Base-by-base conservation (phyloP, 2,329 filamentous ascomycete genomes). In the Colletotrichum falcatum region DNA sequence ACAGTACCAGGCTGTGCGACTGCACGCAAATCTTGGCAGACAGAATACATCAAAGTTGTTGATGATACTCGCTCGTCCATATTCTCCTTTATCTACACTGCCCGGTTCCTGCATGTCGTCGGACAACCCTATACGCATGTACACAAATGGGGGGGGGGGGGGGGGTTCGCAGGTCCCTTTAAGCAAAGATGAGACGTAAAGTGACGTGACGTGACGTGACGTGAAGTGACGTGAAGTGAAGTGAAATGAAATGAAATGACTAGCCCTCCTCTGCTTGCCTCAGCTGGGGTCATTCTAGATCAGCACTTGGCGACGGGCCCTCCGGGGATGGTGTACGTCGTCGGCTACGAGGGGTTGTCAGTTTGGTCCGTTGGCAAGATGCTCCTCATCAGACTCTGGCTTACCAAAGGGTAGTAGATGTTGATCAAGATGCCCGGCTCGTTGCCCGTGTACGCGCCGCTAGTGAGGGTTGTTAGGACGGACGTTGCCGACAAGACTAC, bases 371-470 rank as follows among this genome's bases (percentile, higher is more conserved):
- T 20, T 23, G 37, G 11, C 59, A 3, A n/a, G 46, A 26, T 46
- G 26, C 30, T 68, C 18, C 46, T 28, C 11, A n/a, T n/a, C 37
- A 23, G 6, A 11, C 23, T 16, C 56, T 3, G 26, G 9, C 70
- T 72, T 44, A 72, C 70, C 60, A 72, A 61, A 18, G 70, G 70
- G 26, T 70, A 70, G 61, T 72, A 72, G 5, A 72, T 65, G 51
- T 72, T 72, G 56, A 72, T 65, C 54, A 72, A n/a, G 49, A 72
- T 70, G n/a, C 70, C 70, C 28, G 70, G 66, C 51, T 72, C 70
- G 28, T 46, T 65, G 48, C 70, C 66, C 30, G 61, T 56, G 37
- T 72, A 72, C 14, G 42, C 61, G 23, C 70, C 70, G 23, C 69
- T 71, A 16, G 5, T 6, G n/a, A 20, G 20, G 18, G 33, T 9